Evolutionary conservation across 2,329 filamentous ascomycete genomes (phyloP).

Genomic region (Fusarium floridanum): DNA sequence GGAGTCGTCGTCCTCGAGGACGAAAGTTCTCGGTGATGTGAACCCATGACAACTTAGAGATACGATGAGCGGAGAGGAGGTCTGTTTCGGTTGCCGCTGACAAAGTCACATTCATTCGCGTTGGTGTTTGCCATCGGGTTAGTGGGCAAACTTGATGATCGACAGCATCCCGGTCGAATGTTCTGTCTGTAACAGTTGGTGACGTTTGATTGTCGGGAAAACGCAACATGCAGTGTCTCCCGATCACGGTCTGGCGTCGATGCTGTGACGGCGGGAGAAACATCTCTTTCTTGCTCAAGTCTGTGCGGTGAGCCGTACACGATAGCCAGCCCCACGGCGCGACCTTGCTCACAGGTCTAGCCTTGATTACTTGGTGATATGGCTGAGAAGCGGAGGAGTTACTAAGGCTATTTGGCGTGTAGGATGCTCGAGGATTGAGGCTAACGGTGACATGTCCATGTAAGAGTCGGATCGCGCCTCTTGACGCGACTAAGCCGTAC

Average conservation of each 20-base stretch:
- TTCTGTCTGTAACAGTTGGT: constrained; percentile 28
- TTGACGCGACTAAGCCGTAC: background rate
- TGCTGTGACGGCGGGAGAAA: constrained; percentile 17
- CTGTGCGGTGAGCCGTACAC: constrained; percentile 9
- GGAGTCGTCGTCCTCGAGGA: background rate
- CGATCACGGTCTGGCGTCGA: constrained; percentile 10
- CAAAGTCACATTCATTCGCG: background rate
- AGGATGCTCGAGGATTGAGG: constrained; percentile 9
- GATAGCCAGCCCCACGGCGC: background rate
- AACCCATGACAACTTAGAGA: constrained; percentile 8
- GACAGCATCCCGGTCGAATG: constrained; percentile 1
- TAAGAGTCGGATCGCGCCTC: background rate
- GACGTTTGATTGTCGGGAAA: constrained; percentile 31
- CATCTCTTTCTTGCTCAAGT: background rate
- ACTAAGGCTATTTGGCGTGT: background rate
- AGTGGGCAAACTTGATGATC: background rate
- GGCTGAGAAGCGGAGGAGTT: constrained; percentile 10
- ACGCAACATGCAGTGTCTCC: constrained; percentile 36
- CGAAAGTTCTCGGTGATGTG: constrained; percentile 1
- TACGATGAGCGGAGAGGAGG: background rate
- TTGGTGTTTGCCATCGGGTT: background rate
- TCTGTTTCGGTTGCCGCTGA: constrained; percentile 20
- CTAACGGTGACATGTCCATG: background rate
- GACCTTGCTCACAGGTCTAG: constrained; percentile 14
- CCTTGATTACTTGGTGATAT: constrained; percentile 18